Conservation (phyloP, 768 basidiomycete genomes). For the Russula brevipes region DNA sequence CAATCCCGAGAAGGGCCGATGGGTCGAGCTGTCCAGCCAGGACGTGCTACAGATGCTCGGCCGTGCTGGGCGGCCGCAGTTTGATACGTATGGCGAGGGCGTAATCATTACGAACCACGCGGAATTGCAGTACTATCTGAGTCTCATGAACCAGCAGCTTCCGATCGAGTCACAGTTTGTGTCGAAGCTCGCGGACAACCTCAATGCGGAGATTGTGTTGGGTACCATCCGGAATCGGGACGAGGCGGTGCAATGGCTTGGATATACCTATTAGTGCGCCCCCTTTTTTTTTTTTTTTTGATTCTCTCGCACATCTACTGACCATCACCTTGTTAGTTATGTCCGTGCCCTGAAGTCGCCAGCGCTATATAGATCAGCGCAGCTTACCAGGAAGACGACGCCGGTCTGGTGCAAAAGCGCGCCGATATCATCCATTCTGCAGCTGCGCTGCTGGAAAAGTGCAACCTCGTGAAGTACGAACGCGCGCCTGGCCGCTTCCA, state of each 20-base stretch:
- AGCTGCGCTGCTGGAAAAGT: conserved; percentile 89
- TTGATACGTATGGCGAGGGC: conserved; percentile 95
- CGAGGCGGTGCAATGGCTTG: conserved; percentile 96
- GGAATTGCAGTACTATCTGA: conserved; percentile 95
- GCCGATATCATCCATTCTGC: conserved; percentile 93
- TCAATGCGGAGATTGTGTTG: conserved; percentile 95
- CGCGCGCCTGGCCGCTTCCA: conserved; percentile 83
- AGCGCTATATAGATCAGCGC: conserved; percentile 81
- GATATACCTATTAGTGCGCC: conserved; percentile 75
- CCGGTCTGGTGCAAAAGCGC: conserved; percentile 80
- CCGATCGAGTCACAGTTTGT: conserved; percentile 98
- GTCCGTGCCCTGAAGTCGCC: conserved; percentile 93
- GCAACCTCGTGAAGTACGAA: conserved; percentile 91
- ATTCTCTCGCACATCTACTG: conserved; percentile 17
- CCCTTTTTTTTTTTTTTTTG: no score
- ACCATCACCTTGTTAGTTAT: conserved; percentile 49
- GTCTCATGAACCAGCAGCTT: conserved; percentile 92
- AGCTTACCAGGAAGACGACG: conserved; percentile 88
- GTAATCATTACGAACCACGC: conserved; percentile 98
- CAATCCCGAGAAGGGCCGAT: conserved; percentile 96
- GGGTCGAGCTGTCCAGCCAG: conserved; percentile 93
- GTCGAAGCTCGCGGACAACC: conserved; percentile 83
- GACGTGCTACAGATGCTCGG: conserved; percentile 99
- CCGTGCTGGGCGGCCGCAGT: conserved; percentile 94
- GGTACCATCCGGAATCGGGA: conserved; percentile 93